Percentiles rank a stretch among this genome's conserved stretches.
Evolutionary conservation across 257 asterid genomes (phyloP).

Genomic region (Scutellaria galericulata): DNA sequence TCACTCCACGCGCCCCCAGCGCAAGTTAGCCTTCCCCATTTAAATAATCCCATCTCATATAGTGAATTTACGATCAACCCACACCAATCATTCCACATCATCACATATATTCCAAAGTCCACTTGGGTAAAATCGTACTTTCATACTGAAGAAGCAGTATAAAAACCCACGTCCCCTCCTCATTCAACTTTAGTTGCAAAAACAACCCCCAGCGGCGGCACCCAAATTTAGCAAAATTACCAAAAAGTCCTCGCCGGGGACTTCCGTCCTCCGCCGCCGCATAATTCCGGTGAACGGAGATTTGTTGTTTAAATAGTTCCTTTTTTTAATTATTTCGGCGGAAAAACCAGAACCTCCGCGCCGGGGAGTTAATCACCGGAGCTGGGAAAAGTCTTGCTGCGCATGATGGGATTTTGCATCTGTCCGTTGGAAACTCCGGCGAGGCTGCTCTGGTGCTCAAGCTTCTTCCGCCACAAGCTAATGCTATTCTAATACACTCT

Average conservation of each 20-base stretch:
- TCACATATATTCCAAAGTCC: conserved; percentile 20
- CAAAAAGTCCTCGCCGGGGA: conserved; percentile 35
- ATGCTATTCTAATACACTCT: conserved; percentile 68
- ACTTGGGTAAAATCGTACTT: conserved; percentile 44
- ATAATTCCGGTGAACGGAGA: conserved; percentile 17
- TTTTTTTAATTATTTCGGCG: not conserved
- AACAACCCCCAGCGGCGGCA: conserved; percentile 28
- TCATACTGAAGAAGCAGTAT: conserved; percentile 11
- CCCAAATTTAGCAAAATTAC: conserved; percentile 24
- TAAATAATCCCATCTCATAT: conserved; percentile 27
- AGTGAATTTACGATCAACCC: conserved; percentile 41
- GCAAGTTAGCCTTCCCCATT: conserved; percentile 50
- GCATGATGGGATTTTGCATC: conserved; percentile 95
- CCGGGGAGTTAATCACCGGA: conserved; percentile 36
- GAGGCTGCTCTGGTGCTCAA: conserved; percentile 95
- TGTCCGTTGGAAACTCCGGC: conserved; percentile 95
- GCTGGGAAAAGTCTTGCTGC: conserved; percentile 58
- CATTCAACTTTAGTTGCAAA: conserved; percentile 53
- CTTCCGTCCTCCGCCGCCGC: conserved; percentile 15
- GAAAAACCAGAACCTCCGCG: conserved; percentile 24
- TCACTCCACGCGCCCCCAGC: conserved; percentile 46
- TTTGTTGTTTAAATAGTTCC: not conserved
- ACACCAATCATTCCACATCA: conserved; percentile 31
- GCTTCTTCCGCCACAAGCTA: conserved; percentile 99
- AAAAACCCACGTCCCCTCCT: conserved; percentile 38